Conservation (phyloP, 805 yeast species). For the Torulaspora delbrueckii region DNA sequence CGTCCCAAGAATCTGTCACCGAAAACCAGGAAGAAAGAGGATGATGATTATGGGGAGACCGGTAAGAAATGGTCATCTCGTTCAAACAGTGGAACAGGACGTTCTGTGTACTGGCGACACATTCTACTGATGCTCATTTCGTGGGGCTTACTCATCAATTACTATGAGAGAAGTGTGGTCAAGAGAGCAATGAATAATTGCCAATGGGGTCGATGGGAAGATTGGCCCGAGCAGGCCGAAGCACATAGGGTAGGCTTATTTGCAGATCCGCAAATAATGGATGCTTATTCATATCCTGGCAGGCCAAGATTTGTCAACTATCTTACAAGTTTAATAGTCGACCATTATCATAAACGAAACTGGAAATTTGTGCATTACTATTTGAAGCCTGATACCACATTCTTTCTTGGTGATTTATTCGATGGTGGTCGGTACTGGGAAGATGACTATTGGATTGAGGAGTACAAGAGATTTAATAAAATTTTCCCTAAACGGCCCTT, state of each 20-base stretch:
- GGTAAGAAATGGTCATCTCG: neutral
- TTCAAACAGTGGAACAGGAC: neutral
- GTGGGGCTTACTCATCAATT: constrained; percentile 46
- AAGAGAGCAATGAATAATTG: constrained; percentile 44
- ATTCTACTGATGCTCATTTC: constrained; percentile 26
- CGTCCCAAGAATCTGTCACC: constrained; percentile 11
- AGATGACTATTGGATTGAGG: constrained; percentile 63
- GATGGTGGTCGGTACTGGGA: constrained; percentile 94
- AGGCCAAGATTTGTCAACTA: constrained; percentile 48
- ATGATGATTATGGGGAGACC: constrained; percentile 2
- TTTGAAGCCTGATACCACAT: constrained; percentile 67
- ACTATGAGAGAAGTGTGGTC: constrained; percentile 52
- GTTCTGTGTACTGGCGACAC: constrained; percentile 23
- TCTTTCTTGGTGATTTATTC: constrained; percentile 86
- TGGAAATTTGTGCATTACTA: constrained; percentile 52
- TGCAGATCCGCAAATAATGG: constrained; percentile 95
- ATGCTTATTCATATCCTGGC: constrained; percentile 79
- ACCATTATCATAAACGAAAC: constrained; percentile 75
- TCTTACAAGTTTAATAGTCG: constrained; percentile 60
- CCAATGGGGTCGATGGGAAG: constrained; percentile 65
- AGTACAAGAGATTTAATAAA: constrained; percentile 58
- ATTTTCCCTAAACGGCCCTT: constrained; percentile 59
- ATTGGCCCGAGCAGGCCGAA: constrained; percentile 40
- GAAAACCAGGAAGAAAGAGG: constrained; percentile 5
- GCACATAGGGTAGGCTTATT: constrained; percentile 56